Evolutionary conservation across 345 rosid species (phyloP).

Genomic region (Turnera subulata): DNA sequence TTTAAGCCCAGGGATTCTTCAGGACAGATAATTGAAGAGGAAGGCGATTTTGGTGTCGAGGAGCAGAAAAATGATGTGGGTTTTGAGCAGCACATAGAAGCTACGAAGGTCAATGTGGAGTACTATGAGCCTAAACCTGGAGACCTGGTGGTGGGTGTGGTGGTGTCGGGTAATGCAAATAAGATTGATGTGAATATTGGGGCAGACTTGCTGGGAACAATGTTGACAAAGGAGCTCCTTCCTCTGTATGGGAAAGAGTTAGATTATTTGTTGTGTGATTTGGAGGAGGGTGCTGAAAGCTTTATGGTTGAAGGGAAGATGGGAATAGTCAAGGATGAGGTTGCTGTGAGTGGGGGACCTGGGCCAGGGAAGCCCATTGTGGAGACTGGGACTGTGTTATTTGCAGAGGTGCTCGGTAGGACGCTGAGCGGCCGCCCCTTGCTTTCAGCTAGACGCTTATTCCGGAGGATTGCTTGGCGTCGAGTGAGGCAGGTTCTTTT

Average conservation of each 20-base stretch:
- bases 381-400: slow-evolving; percentile 77
- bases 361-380: slow-evolving; percentile 70
- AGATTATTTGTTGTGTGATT: slow-evolving; percentile 68
- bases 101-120: slow-evolving; percentile 46
- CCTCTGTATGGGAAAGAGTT: slow-evolving; percentile 71
- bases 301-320: slow-evolving; percentile 67
- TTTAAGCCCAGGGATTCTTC: slow-evolving; percentile 46
- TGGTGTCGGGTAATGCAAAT: slow-evolving; percentile 94
- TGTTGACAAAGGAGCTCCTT: slow-evolving; percentile 90
- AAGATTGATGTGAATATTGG: slow-evolving; percentile 84
- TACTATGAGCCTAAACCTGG: slow-evolving; percentile 81
- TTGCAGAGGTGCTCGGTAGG: slow-evolving; percentile 88
- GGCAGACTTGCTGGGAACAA: slow-evolving; percentile 86
- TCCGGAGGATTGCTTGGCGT: slow-evolving; percentile 76
- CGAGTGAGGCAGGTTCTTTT: slow-evolving; percentile 99
- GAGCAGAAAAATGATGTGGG: slow-evolving; percentile 18
- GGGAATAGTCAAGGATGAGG: slow-evolving; percentile 75
- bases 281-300: slow-evolving; percentile 45
- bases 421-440: slow-evolving; percentile 85
- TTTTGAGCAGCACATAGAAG: slow-evolving; percentile 24
- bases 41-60: slow-evolving; percentile 21
- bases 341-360: slow-evolving; percentile 35
- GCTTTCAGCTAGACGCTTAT: slow-evolving; percentile 72
- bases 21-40: slow-evolving; percentile 26
- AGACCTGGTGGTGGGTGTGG: slow-evolving; percentile 88